Evolutionary conservation across 1,284 basidiomycete species (phyloP).

Genomic region (Xerocomus amazonicus): DNA sequence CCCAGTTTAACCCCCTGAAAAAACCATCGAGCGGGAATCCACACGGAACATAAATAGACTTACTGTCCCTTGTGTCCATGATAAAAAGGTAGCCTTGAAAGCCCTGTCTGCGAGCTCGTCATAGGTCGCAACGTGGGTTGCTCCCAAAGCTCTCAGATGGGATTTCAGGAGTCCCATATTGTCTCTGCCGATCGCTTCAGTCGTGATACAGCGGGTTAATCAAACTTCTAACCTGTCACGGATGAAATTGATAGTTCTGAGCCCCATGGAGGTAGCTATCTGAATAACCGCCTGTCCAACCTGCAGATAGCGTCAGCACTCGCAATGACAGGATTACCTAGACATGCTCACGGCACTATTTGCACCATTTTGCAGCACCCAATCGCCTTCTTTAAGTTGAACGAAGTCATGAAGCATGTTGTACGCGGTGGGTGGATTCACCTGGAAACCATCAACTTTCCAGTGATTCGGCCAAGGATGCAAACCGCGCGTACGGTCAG

Average conservation of each 20-base stretch:
- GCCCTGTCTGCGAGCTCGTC: conserved; percentile 60
- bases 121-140: conserved; percentile 71
- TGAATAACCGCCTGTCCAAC: conserved; percentile 80
- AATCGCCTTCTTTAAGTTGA: conserved; percentile 60
- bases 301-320: conserved; percentile 33
- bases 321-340: background rate
- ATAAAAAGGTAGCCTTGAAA: conserved; percentile 48
- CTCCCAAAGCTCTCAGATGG: conserved; percentile 59
- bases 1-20: conserved; percentile 57
- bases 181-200: conserved; percentile 38
- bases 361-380: conserved; percentile 81
- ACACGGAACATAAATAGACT: background rate
- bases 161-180: conserved; percentile 49
- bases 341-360: conserved; percentile 66
- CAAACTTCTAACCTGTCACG: conserved; percentile 52
- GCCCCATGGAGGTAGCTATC: conserved; percentile 62
- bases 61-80: conserved; percentile 61
- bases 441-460: conserved; percentile 39
- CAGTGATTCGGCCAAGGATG: background rate
- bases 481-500: conserved; percentile 47
- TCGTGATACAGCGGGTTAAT: background rate
- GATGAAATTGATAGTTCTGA: conserved; percentile 78
- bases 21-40: background rate
- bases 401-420: conserved; percentile 77
- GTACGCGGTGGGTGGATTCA: conserved; percentile 81